Evolutionary conservation across 495 filamentous ascomycete species (phyloP), one percentile per base, ranked within the genome.

Genomic region (Apiosordaria backusii): DNA sequence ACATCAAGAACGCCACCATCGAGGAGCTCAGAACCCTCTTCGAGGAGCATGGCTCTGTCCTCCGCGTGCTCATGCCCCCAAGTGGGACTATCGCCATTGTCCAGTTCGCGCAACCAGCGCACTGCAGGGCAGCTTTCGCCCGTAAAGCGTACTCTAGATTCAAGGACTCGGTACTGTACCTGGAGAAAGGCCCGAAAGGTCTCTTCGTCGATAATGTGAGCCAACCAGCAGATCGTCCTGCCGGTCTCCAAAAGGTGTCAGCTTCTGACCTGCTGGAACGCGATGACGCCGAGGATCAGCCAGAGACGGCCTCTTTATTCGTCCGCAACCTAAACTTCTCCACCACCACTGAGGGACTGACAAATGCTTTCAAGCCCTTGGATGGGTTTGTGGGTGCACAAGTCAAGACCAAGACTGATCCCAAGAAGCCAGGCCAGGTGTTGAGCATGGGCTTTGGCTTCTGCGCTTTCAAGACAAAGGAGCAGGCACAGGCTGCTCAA

Each of bases 361-460:
- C 87, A 10, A 85, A 92, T 60, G 83, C 84, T 2, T 98, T 97
- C 78, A 81, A 85, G 62, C 84, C 90, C 21, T 82, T 98, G 62
- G 87, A 93, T 67, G 95, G 95, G 40, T 97, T 96, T 73, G 79
- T 91, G 62, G 91, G 90, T 40, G 92, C 90, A 18, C 85, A 84
- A 61, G 89, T 97, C 63, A 96, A 95, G 78, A 95, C 90, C 45
- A 97, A 95, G 76, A 83, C 87, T 2, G 90, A 97, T 70, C 86
- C 92, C 4, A 96, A 96, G 80, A 88, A 87, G 63, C 88, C 91
- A 1, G 92, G 88, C 5, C 88, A 93, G 75, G 81, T 87, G 2
- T 86, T 98, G 55, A 96, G 91, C 70, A 97, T 97, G 94, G 95
- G 95, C 9, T 97, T 96, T 74, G 95, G 93, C 52, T 99, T 99